Conservation (phyloP, 1,284 basidiomycete species). For the Cutaneotrichosporon daszewskae region DNA sequence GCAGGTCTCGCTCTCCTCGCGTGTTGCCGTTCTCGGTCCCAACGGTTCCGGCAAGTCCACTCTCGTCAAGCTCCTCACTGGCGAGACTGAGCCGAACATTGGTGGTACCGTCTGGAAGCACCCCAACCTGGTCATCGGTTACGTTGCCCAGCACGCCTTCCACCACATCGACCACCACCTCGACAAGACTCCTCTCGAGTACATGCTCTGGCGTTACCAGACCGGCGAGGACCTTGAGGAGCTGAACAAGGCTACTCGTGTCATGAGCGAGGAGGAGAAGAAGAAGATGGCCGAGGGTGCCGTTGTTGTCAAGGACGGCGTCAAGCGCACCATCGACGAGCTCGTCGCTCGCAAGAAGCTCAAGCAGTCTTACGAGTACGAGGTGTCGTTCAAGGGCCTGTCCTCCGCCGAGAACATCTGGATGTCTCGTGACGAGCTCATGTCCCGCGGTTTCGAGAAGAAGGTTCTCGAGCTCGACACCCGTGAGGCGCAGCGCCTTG, state of each 20-base stretch:
- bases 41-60: conserved; percentile 99
- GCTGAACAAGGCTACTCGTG: conserved; percentile 81
- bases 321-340: conserved; percentile 93
- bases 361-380: conserved; percentile 98
- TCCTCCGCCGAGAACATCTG: conserved; percentile 94
- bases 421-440: conserved; percentile 89
- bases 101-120: conserved; percentile 98
- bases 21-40: conserved; percentile 92
- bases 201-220: conserved; percentile 99
- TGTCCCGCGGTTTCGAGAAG: conserved; percentile 98
- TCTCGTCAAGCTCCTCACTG: conserved; percentile 96
- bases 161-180: conserved; percentile 97
- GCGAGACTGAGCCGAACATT: conserved; percentile 93
- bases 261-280: conserved; percentile 79
- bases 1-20: conserved; percentile 93
- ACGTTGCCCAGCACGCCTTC: conserved; percentile 98
- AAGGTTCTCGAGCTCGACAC: conserved; percentile 96
- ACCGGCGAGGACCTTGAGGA: conserved; percentile 97
- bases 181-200: conserved; percentile 96
- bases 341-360: conserved; percentile 89
- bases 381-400: conserved; percentile 86
- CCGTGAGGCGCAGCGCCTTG: conserved; percentile 91
- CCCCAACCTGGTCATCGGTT: conserved; percentile 97
- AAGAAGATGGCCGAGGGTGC: conserved; percentile 97
- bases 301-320: conserved; percentile 78